Percentiles rank a stretch among this genome's conserved stretches.
Evolutionary conservation across 2,329 filamentous ascomycete genomes (phyloP).

Genomic region (Colletotrichum gloeosporioides): DNA sequence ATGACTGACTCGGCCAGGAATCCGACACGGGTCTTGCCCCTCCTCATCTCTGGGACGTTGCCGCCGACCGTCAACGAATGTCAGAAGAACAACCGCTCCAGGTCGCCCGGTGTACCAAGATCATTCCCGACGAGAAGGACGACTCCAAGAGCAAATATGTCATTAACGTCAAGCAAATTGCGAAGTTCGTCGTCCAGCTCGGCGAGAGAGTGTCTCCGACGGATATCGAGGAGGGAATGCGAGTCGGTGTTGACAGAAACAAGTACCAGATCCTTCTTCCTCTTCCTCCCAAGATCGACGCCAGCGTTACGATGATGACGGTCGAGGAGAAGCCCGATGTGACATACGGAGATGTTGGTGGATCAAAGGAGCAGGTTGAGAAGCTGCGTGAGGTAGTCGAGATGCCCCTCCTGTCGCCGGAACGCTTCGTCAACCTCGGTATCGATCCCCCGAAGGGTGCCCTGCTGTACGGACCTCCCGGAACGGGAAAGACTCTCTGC

Average conservation of each 20-base stretch:
- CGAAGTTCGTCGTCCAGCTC: conserved; percentile 98
- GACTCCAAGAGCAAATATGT: conserved; percentile 99
- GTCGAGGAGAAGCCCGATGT: conserved; percentile 99
- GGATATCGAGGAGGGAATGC: conserved; percentile 99
- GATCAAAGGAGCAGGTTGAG: conserved; percentile 99
- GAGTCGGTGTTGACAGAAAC: conserved; percentile 96
- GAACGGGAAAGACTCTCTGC: conserved; percentile 99
- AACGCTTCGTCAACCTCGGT: conserved; percentile 97
- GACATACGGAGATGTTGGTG: conserved; percentile 97
- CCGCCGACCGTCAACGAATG: conserved; percentile 98
- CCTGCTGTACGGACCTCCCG: conserved; percentile 92
- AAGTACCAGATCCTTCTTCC: conserved; percentile 99
- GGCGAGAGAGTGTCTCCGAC: conserved; percentile 96
- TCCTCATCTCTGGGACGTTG: conserved; percentile 98
- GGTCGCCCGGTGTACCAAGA: conserved; percentile 98
- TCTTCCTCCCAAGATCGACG: conserved; percentile 96
- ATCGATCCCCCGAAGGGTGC: conserved; percentile 99
- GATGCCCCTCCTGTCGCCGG: conserved; percentile 95
- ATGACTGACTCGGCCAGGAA: conserved; percentile 62
- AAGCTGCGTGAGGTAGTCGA: conserved; percentile 98
- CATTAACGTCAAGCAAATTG: conserved; percentile 99
- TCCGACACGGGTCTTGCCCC: conserved; percentile 98
- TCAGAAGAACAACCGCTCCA: conserved; percentile 96
- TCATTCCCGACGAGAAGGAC: conserved; percentile 96
- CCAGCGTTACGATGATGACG: conserved; percentile 99